These are phyloP conservation scores for Yamadazyma nakazawae DNA, from an alignment of 805 yeast species.

Conservation along the genomic window DNA sequence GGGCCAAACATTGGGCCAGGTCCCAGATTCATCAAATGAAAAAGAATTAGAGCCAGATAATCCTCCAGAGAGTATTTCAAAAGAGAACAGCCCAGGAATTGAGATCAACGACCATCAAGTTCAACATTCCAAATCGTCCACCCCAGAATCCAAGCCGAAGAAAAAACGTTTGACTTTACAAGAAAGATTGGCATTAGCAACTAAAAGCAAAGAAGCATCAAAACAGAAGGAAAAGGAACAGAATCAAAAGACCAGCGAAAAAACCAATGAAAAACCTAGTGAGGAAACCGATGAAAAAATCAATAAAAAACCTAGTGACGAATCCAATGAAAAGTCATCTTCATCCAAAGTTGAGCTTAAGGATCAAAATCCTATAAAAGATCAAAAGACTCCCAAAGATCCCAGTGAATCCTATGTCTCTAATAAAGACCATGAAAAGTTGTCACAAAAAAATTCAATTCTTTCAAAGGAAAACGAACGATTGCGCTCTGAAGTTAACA, in stretches of 20 bases:
- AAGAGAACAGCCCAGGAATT: not conserved
- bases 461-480: slow-evolving; percentile 2
- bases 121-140: not conserved
- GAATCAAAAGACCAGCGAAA: not conserved
- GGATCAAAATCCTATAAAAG: not conserved
- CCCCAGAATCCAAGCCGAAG: slow-evolving; percentile 12
- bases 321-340: not conserved
- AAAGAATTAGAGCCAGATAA: not conserved
- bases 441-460: not conserved
- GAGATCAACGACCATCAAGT: not conserved
- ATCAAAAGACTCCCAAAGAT: no score
- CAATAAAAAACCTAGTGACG: not conserved
- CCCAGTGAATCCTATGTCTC: not conserved
- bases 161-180: slow-evolving; percentile 72
- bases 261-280: not conserved
- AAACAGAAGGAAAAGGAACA: not conserved
- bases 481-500: slow-evolving; percentile 3
- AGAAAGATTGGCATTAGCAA: slow-evolving; percentile 82
- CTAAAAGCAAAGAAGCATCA: slow-evolving; percentile 42
- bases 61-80: not conserved
- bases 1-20: not conserved
- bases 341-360: not conserved
- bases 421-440: not conserved
- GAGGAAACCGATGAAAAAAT: not conserved
- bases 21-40: not conserved